Evolutionary conservation across 1,284 basidiomycete species (phyloP), one percentile per base, ranked within the genome.

Genomic region (Boletus mariae): DNA sequence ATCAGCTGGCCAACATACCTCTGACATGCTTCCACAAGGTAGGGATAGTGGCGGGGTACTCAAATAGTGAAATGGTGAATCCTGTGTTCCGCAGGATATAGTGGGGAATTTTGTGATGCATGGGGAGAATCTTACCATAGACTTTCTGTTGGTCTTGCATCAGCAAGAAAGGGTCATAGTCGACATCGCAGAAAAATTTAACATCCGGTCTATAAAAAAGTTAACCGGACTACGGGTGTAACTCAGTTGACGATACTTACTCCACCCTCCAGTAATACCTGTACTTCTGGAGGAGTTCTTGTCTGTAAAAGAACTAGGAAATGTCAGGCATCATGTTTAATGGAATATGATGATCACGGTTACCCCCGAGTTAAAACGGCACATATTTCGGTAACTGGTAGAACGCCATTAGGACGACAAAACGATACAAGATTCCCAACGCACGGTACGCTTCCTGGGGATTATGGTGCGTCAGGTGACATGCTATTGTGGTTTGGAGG

Each of bases 221-320:
- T 54, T 9, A 49, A 55, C 51, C 12, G 47, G 35, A 23, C 9
- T 35, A 45, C 34, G 23, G 20, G 10, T 50, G 46, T 3, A 25
- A 49, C 31, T 49, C 32, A 7, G 13, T 38, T 40, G 7, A 38
- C 37, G 17, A 42, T 38, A 63, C 77, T 62, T 58, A 81, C 79
- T 90, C 84, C 42, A 88, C 79, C 40, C 86, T 85, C 95, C 95
- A 98, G 73, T 98, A 98, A 73, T 95, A 98, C 64, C 85, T 89
- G 73, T 90, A 94, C 50, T 84, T 77, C 57, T 85, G 80, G 40
- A 95, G 74, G 12, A 95, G 74, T 58, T 88, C 85, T 59, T 95
- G 92, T 54, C 80, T 79, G 73, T 82, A 95, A 78, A 94, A 94
- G 78, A 90, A 92, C 89, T 92, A 57, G 6, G n/a, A 34, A 29